Evolutionary conservation across 352 stramenopile genomes (phyloP).

Genomic region (Globisporangium emineosum): DNA sequence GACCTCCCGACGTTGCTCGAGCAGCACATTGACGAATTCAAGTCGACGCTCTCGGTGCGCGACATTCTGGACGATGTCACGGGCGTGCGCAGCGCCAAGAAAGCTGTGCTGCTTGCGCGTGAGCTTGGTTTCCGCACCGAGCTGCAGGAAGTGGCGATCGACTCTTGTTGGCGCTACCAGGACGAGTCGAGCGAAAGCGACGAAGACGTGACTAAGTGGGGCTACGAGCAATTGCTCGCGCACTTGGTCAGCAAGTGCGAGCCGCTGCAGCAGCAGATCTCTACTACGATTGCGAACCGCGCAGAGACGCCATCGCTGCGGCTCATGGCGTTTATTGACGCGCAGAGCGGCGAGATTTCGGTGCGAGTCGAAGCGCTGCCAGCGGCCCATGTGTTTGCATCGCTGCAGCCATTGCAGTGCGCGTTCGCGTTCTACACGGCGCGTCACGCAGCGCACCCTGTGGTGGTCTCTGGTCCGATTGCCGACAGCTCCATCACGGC

Average conservation of each 20-base stretch:
- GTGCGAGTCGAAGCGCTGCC: conserved; percentile 47
- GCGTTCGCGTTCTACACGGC: conserved; percentile 79
- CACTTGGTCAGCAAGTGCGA: conserved; percentile 43
- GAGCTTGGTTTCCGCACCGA: conserved; percentile 89
- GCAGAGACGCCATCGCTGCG: conserved; percentile 35
- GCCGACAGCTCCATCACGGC: conserved; percentile 72
- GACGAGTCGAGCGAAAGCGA: conserved; percentile 17
- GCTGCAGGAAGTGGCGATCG: conserved; percentile 63
- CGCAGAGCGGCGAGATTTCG: conserved; percentile 38
- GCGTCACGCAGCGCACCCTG: conserved; percentile 65
- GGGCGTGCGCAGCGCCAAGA: conserved; percentile 86
- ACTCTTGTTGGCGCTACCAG: conserved; percentile 37
- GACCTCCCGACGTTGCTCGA: conserved; percentile 70
- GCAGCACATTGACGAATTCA: conserved; percentile 55
- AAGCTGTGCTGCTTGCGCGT: conserved; percentile 90
- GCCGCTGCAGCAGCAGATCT: conserved; percentile 42
- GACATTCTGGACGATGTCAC: conserved; percentile 93
- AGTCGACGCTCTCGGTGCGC: conserved; percentile 44
- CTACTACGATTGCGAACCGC: conserved; percentile 21
- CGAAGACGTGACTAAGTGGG: conserved; percentile 40
- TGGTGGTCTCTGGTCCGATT: conserved; percentile 81
- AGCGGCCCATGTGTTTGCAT: conserved; percentile 48
- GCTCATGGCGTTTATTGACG: conserved; percentile 59
- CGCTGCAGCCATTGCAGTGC: conserved; percentile 63
- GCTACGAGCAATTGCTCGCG: conserved; percentile 50